Evolutionary conservation across 2,329 filamentous ascomycete species (phyloP).

Genomic region (Orbilia brochopaga): DNA sequence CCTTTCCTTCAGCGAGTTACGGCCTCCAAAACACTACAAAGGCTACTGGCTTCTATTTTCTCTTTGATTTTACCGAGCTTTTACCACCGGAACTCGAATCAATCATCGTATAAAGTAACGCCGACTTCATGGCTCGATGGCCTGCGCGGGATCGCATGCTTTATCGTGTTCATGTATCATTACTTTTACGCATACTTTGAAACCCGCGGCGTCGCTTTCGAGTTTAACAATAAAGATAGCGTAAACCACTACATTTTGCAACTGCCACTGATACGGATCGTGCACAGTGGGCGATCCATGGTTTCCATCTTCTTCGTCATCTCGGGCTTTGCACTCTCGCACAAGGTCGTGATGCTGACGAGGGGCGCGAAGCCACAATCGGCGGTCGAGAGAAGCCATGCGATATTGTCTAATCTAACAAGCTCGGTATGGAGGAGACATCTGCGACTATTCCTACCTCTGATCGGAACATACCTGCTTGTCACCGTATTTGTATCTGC

Average conservation of each 20-base stretch:
- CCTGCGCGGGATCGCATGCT: constrained; percentile 34
- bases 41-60: background rate
- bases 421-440: constrained; percentile 33
- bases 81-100: constrained; percentile 11
- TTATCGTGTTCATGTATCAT: constrained; percentile 38
- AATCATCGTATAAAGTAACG: constrained; percentile 13
- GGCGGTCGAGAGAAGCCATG: constrained; percentile 12
- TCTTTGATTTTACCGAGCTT: constrained; percentile 28
- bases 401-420: constrained; percentile 14
- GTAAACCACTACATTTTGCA: constrained; percentile 14
- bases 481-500: constrained; percentile 11
- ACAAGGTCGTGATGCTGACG: constrained; percentile 17
- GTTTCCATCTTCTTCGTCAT: constrained; percentile 37
- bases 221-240: constrained; percentile 4
- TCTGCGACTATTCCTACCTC: constrained; percentile 27
- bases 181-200: constrained; percentile 20
- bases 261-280: constrained; percentile 23
- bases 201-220: constrained; percentile 9
- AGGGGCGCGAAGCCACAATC: background rate
- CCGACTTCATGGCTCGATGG: constrained; percentile 47
- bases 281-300: constrained; percentile 35
- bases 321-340: constrained; percentile 35
- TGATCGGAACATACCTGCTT: constrained; percentile 20
- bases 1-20: background rate
- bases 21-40: background rate